phyloP scores from a whole-genome alignment of 73 alveolate genomes.

The Breviolum minutum region DNA sequence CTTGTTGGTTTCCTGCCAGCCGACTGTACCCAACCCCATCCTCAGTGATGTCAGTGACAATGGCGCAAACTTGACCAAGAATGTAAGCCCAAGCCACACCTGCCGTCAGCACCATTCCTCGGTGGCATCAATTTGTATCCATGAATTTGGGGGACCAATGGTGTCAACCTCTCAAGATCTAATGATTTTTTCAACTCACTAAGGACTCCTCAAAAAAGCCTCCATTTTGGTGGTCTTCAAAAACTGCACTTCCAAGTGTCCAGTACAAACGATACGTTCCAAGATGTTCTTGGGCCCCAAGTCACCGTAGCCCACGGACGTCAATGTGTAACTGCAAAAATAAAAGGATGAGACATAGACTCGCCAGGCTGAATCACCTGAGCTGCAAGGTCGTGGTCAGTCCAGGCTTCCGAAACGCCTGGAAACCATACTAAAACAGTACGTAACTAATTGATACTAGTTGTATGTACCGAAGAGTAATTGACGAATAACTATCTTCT shows the following conservation, averaged over 20 bases:
- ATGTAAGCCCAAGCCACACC: slow-evolving; percentile 81
- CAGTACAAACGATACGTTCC: slow-evolving; percentile 11
- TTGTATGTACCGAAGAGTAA: neutral
- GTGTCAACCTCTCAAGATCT: neutral
- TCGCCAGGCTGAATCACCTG: slow-evolving; percentile 47
- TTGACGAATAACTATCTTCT: no score
- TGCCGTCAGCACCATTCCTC: slow-evolving; percentile 33
- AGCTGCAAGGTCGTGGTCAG: neutral
- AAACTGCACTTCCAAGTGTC: neutral
- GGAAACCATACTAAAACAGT: neutral
- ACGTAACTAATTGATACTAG: neutral
- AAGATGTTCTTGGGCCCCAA: slow-evolving; percentile 14
- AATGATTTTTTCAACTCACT: neutral
- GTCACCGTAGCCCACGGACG: slow-evolving; percentile 41
- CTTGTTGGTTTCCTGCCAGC: no score
- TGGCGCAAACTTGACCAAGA: slow-evolving; percentile 65
- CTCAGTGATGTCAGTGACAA: slow-evolving; percentile 37
- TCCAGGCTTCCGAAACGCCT: neutral
- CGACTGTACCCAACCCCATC: neutral
- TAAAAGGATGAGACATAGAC: slow-evolving; percentile 37
- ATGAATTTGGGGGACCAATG: neutral
- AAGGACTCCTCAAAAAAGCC: no score
- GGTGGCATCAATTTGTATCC: neutral
- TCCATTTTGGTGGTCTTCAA: no score
- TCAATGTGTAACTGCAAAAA: slow-evolving; percentile 46